Conservation (phyloP, 495 filamentous ascomycete genomes). For the Pseudoneurospora amorphoporcata region DNA sequence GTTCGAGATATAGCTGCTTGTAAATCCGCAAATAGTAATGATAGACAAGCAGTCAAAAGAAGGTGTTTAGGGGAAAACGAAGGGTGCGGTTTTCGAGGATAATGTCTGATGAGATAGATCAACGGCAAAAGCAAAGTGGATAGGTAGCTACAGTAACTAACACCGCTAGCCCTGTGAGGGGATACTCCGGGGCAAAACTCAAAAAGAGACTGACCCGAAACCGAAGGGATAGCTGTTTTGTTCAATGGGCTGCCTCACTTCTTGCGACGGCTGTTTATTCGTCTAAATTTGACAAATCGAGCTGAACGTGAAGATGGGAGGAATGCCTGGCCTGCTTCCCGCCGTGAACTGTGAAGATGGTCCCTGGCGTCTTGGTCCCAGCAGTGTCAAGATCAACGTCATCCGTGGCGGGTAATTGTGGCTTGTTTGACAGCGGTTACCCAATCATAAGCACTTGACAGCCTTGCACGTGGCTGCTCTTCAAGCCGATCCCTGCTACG, state of each 20-base stretch:
- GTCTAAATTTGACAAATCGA: background rate
- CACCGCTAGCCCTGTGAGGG: background rate
- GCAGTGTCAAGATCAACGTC: constrained; percentile 18
- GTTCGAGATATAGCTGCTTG: background rate
- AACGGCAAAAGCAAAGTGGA: background rate
- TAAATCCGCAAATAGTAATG: background rate
- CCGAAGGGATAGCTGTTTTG: background rate
- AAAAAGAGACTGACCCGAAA: background rate
- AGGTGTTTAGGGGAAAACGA: background rate
- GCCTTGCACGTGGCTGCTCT: background rate
- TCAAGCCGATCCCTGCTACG: background rate
- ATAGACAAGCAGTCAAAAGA: background rate
- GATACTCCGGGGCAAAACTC: background rate
- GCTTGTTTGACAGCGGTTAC: constrained; percentile 7
- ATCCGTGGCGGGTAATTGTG: constrained; percentile 31
- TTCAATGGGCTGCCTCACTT: background rate
- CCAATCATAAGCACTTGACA: background rate
- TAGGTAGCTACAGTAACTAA: background rate
- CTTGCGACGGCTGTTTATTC: background rate
- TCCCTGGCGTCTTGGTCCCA: background rate
- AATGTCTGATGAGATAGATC: background rate
- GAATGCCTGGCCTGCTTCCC: background rate
- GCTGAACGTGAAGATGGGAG: background rate
- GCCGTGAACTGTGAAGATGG: background rate
- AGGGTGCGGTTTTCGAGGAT: background rate